Percentiles rank a stretch among this genome's conserved stretches.
phyloP scores from a whole-genome alignment of 2,329 filamentous ascomycete species.

The Cordyceps farinosa region DNA sequence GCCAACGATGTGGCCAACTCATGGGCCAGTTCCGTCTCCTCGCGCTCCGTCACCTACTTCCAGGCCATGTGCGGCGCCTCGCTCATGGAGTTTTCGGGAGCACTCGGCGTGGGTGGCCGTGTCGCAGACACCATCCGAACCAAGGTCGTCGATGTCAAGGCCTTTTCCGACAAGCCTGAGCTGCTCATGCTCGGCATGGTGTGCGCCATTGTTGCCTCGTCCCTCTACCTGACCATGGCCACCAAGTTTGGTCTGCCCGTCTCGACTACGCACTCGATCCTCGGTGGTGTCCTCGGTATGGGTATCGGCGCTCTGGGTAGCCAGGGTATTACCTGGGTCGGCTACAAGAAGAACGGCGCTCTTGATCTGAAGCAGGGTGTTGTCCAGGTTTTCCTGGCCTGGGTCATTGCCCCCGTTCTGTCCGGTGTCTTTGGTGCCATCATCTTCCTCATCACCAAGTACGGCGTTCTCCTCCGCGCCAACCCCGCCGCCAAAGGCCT shows the following conservation, averaged over 20 bases:
- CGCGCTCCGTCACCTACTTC: slow-evolving; percentile 59
- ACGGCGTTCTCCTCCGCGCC: slow-evolving; percentile 49
- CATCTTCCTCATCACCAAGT: slow-evolving; percentile 56
- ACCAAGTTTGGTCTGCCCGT: slow-evolving; percentile 55
- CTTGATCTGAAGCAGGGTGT: slow-evolving; percentile 46
- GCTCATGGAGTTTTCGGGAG: slow-evolving; percentile 60
- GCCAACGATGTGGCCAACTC: slow-evolving; percentile 70
- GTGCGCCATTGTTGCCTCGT: slow-evolving; percentile 51
- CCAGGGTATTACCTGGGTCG: slow-evolving; percentile 51
- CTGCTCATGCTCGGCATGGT: slow-evolving; percentile 58
- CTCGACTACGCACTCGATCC: slow-evolving; percentile 59
- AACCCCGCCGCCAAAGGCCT: slow-evolving; percentile 53
- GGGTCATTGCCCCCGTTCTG: slow-evolving; percentile 57
- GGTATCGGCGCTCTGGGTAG: slow-evolving; percentile 54
- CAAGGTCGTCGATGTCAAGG: slow-evolving; percentile 49
- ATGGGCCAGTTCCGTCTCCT: slow-evolving; percentile 71
- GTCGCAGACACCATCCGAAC: slow-evolving; percentile 61
- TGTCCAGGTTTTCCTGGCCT: slow-evolving; percentile 57
- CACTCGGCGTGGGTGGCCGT: slow-evolving; percentile 57
- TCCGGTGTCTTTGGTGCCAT: slow-evolving; percentile 50
- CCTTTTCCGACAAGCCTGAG: slow-evolving; percentile 46
- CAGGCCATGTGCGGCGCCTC: slow-evolving; percentile 58
- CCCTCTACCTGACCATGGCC: slow-evolving; percentile 54
- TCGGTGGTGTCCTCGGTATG: slow-evolving; percentile 57
- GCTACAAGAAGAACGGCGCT: slow-evolving; percentile 36